These are phyloP conservation scores for Euphorbia peplus DNA, from an alignment of 345 rosid species.

Conservation along the genomic window DNA sequence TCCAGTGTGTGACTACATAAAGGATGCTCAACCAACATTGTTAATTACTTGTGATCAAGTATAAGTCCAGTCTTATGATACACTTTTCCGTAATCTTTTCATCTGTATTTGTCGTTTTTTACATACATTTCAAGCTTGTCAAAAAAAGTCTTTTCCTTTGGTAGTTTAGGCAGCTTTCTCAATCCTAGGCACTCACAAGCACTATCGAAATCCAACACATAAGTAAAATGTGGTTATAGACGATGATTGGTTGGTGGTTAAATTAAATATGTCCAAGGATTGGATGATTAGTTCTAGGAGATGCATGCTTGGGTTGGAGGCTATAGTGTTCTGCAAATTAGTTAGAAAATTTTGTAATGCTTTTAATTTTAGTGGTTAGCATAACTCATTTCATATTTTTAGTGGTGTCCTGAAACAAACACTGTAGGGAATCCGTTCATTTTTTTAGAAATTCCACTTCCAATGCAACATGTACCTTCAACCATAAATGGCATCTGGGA, in stretches of 20 bases:
- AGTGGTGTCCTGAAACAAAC: not conserved
- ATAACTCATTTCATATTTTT: not conserved
- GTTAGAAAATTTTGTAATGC: not conserved
- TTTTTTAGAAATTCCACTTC: not conserved
- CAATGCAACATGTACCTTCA: conserved; percentile 31
- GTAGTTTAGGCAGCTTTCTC: not conserved
- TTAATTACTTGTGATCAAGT: conserved; percentile 83
- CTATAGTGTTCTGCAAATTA: not conserved
- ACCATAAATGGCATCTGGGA: conserved; percentile 42
- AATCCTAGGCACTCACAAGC: not conserved
- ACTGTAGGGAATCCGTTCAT: not conserved
- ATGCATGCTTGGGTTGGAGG: not conserved
- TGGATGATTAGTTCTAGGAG: conserved; percentile 1
- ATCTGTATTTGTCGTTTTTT: conserved; percentile 6
- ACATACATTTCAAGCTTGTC: conserved; percentile 1
- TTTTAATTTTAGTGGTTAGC: not conserved
- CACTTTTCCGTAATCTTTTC: not conserved
- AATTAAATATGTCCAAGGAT: not conserved
- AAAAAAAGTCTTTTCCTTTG: not conserved
- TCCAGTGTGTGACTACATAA: conserved; percentile 36
- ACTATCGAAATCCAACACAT: not conserved
- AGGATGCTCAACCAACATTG: conserved; percentile 59
- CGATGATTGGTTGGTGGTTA: not conserved
- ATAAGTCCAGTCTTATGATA: conserved; percentile 30
- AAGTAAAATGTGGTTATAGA: not conserved